Base-by-base conservation (phyloP, 176 grass and related monocot genomes). In the Oryza punctata region DNA sequence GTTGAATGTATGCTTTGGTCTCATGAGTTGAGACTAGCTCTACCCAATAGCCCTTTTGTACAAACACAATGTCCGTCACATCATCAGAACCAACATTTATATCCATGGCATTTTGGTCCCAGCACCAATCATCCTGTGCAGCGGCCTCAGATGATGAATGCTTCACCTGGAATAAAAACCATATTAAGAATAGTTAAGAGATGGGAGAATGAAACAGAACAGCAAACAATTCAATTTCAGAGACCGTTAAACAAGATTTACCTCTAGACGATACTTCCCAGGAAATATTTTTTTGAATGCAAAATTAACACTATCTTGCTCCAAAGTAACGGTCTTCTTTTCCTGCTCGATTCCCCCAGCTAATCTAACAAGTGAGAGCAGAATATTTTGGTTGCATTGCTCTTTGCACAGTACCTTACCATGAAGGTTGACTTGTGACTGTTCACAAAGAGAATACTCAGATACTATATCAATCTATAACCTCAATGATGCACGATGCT, bases 401-500 rank as follows among this genome's bases (percentile, higher is more conserved):
- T 92, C 91, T 89, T 99, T 99, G 85, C 96, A 99, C 9, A 78
- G 41, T 43, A 99, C 89, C 75, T 81, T 89, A 84, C 96, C 96
- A 77, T 94, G 85, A 91, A 99, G 85, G 86, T 91, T 92, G 75
- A 99, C 96, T 89, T 94, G 96, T 21, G 91, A 88, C 96, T 99
- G 87, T 84, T 80, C 70, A 40, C 77, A 91, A 67, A 70, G 24
- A 89, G 30, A 69, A 46, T 68, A 15, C 19, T 88, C 72, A 78
- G 82, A 82, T 79, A 69, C 40, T 75, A 86, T 79, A 69, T 12
- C 65, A 69, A 68, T 38, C 78, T 57, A 90, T 15, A 68, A 12
- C 4, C n/a, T 75, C 26, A 67, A 71, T 68, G 8, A 54, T 72
- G 77, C 13, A 73, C 15, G 12, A 73, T 73, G 16, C 63, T 63